Evolutionary conservation across 2,329 filamentous ascomycete species (phyloP).

Genomic region (Stagonosporopsis tanaceti): DNA sequence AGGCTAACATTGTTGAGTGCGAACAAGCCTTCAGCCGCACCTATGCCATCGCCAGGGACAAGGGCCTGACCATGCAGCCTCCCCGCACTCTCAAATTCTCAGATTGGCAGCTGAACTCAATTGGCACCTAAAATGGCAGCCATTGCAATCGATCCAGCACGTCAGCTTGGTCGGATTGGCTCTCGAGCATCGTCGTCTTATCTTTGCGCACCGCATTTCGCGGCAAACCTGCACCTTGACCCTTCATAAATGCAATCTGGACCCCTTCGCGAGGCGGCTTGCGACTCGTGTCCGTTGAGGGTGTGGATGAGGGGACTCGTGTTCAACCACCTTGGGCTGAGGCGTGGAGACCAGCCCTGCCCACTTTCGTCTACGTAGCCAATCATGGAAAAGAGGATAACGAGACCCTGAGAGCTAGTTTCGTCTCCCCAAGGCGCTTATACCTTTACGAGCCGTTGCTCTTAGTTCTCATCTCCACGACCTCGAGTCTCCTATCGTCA

Average conservation of each 20-base stretch:
- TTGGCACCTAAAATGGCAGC: not conserved
- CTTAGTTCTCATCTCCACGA: conserved; percentile 7
- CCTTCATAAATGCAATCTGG: not conserved
- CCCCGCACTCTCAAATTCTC: conserved; percentile 1
- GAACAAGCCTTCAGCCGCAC: conserved; percentile 13
- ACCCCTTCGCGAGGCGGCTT: not conserved
- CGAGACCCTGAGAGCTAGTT: conserved; percentile 8
- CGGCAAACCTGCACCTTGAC: not conserved
- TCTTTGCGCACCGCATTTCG: not conserved
- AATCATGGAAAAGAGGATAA: not conserved
- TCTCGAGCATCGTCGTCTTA: not conserved
- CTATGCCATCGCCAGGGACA: conserved; percentile 2
- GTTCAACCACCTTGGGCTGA: conserved; percentile 10
- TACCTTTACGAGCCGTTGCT: conserved; percentile 1
- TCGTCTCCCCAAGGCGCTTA: conserved; percentile 2
- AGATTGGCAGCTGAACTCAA: conserved; percentile 13
- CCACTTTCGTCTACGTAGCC: conserved; percentile 2
- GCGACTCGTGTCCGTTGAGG: not conserved
- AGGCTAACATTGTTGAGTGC: not conserved
- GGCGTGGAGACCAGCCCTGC: not conserved
- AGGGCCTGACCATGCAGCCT: conserved; percentile 5
- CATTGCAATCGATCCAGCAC: not conserved
- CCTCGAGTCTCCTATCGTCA: conserved; percentile 7
- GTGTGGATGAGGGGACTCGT: conserved; percentile 4
- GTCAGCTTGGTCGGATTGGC: not conserved